Evolutionary conservation across 139 green algal genomes (phyloP).

Genomic region (Closterium sp.): DNA sequence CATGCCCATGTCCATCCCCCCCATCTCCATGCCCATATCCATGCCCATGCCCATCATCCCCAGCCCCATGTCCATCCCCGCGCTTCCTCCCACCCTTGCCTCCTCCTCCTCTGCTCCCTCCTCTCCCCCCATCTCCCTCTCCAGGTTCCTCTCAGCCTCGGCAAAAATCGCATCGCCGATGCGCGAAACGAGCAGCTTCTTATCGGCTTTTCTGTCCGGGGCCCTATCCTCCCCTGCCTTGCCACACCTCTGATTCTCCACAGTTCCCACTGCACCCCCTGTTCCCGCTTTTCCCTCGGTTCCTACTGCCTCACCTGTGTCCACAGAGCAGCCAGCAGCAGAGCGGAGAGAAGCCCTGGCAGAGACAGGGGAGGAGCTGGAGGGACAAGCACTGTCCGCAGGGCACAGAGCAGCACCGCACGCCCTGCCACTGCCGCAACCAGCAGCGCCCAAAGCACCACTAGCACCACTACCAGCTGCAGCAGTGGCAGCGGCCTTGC

Average conservation of each 20-base stretch:
- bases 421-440: neutral
- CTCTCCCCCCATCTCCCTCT: neutral
- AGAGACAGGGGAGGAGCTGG: neutral
- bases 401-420: neutral
- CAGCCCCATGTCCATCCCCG: neutral
- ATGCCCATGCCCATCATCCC: neutral
- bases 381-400: neutral
- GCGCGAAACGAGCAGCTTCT: neutral
- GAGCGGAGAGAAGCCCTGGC: no score
- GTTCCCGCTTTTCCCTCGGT: no score
- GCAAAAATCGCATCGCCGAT: neutral
- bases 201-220: neutral
- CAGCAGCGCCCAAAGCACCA: neutral
- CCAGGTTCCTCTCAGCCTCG: neutral
- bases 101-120: neutral
- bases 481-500: neutral
- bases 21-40: neutral
- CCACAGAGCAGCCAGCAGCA: no score
- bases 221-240: neutral
- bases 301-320: no score
- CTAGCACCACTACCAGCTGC: no score
- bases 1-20: neutral
- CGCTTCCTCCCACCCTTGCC: no score
- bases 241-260: no score
- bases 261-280: no score